Evolutionary conservation across 2,329 filamentous ascomycete genomes (phyloP), one percentile per base, ranked within the genome.

Genomic region (Xylariales sp.): DNA sequence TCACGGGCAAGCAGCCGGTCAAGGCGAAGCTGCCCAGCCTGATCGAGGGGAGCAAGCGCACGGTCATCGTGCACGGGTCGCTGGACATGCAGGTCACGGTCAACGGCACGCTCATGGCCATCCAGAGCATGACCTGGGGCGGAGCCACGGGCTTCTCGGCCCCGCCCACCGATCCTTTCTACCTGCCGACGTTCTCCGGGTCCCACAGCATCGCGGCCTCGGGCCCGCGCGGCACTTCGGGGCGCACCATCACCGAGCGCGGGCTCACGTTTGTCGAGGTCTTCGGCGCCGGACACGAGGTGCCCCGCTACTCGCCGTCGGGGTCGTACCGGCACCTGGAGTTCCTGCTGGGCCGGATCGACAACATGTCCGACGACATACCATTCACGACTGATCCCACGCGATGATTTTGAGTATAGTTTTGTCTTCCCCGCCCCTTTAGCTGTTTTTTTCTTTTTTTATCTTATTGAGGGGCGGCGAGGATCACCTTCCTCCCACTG

Each of bases 51-150:
- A 83, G 82, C 5, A 72, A 82, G 29, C 78, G 80, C 40, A 84
- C 85, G 6, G 69, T 90, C 43, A 78, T 90, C 47, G 80, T 69
- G 2, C 83, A 88, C 48, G 85, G 83, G 5, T 65, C 72, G 37
- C 68, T 81, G 17, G 85, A 88, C 58, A 83, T 70, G 48, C 68
- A 83, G 40, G 69, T 85, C 12, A 65, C 80, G 25, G 65, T 69
- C 50, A 81, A 83, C 53, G 83, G 83, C 6, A 82, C 82, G 0
- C 65, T 88, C 2, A 62, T 85, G 12, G 73, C 74, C 2, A 78
- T 88, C 34, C 84, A 89, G 54, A 88, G 88, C 61, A 85, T 88
- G 80, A 88, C 82, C 0, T 89, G 79, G 78, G 75, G 76, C 36
- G 83, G 83, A 10, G 57, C 66, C 19, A 74, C 81, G 38, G 85